These are phyloP conservation scores for Mollisiaceae sp. DNA, from an alignment of 2,329 filamentous ascomycete species.

Conservation along the genomic window DNA sequence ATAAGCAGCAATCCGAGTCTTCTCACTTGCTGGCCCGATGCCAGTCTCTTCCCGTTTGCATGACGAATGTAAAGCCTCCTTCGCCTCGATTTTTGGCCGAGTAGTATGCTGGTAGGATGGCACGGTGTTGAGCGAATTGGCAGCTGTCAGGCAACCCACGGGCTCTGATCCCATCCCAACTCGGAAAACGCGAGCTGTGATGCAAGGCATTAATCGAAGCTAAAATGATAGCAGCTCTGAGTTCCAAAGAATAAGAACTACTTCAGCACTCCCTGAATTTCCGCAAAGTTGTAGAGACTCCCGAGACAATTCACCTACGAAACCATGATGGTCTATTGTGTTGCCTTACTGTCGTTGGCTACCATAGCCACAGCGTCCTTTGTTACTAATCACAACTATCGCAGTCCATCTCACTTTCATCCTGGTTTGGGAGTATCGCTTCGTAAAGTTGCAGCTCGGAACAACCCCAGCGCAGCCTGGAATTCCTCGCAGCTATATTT, in stretches of 20 bases:
- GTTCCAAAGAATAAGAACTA: slow-evolving; percentile 15
- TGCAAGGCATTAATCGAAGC: neutral
- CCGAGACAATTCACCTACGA: neutral
- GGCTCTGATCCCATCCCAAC: slow-evolving; percentile 8
- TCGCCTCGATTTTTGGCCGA: neutral
- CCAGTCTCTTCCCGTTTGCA: neutral
- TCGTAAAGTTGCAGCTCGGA: slow-evolving; percentile 56
- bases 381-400: slow-evolving; percentile 66
- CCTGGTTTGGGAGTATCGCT: slow-evolving; percentile 68
- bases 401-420: slow-evolving; percentile 69
- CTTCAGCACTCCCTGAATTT: neutral
- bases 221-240: neutral
- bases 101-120: neutral
- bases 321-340: slow-evolving; percentile 18
- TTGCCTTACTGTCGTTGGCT: slow-evolving; percentile 22
- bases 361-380: slow-evolving; percentile 26
- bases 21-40: neutral
- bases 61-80: no score
- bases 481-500: slow-evolving; percentile 57
- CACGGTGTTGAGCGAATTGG: slow-evolving; percentile 14
- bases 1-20: slow-evolving; percentile 2
- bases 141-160: slow-evolving; percentile 22
- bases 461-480: slow-evolving; percentile 26
- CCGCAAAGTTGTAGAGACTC: neutral
- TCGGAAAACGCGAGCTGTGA: neutral